Base-by-base conservation (phyloP, 805 yeast species). In the Cyberlindnera euphorbiae region DNA sequence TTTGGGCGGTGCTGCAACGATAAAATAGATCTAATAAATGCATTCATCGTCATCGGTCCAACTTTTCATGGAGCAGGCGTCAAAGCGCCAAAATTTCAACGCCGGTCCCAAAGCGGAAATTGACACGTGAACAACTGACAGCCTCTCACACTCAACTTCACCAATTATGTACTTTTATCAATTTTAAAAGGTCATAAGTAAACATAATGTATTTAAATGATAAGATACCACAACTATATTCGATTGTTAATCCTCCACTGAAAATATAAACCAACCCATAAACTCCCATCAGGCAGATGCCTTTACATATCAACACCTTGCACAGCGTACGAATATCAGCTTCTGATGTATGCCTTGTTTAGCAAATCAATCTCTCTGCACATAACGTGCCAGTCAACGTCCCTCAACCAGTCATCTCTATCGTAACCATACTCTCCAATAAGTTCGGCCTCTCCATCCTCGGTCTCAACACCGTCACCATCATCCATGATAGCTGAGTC, bases 371-470 rank as follows among this genome's bases (percentile, higher is more conserved):
- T 84, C 52, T 87, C 94, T 24, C 90, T 72, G 54, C 97, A 86
- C 51, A 90, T 63, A 6, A 83, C 69, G 52, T 77, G 82, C 97
- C 97, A 90, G 50, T 88, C 96, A 35, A 85, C 79, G 38, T 79
- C 86, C 23, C 95, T 66, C 21, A 64, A 37, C 50, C 64, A 62
- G 7, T 38, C 41, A 12, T 41, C 45, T 26, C 28, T 50, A 29
- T 36, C 35, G 26, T 40, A 45, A 11, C 26, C 14, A 26, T 9
- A n/a, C 17, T 26, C 17, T 6, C 7, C 28, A 11, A 13, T n/a
- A n/a, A 11, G 6, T 6, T 43, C 53, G 22, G 60, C 62, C 15
- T 26, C 35, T 10, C 29, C 31, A 7, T 22, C 38, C 6, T 35
- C 44, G 5, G 29, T 36, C 5, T 33, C 42, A 3, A 29, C 44